Evolutionary conservation across 352 stramenopile genomes (phyloP).

Genomic region (Phytophthora tentaculata): DNA sequence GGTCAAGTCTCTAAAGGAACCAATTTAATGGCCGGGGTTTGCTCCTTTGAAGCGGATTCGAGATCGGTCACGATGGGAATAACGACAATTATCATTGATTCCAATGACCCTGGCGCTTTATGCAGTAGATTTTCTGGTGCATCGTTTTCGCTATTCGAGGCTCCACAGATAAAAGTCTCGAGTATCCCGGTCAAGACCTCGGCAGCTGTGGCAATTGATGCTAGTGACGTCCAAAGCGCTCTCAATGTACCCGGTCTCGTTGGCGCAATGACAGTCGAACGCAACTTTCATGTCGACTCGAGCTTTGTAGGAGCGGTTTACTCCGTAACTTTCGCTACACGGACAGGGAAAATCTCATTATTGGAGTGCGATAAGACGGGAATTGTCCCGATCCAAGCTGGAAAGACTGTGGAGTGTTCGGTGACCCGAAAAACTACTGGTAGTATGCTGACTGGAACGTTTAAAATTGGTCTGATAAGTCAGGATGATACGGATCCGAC

Average conservation of each 20-base stretch:
- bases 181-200: constrained; percentile 49
- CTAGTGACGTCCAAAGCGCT: constrained; percentile 25
- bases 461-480: constrained; percentile 56
- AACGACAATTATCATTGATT: constrained; percentile 26
- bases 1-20: constrained; percentile 22
- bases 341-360: constrained; percentile 60
- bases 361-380: constrained; percentile 44
- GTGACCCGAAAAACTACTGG: constrained; percentile 54
- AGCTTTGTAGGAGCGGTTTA: constrained; percentile 68
- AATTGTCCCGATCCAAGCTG: constrained; percentile 34
- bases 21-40: constrained; percentile 57
- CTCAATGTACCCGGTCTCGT: constrained; percentile 40
- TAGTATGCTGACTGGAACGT: constrained; percentile 71
- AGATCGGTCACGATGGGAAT: constrained; percentile 16
- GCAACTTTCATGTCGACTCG: constrained; percentile 36
- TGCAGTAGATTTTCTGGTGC: constrained; percentile 47
- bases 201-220: constrained; percentile 14
- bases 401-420: constrained; percentile 31
- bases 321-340: constrained; percentile 61
- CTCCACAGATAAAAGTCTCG: constrained; percentile 40
- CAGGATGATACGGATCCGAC: constrained; percentile 37
- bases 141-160: constrained; percentile 55
- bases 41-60: constrained; percentile 54
- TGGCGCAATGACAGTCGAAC: constrained; percentile 53
- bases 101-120: constrained; percentile 29